Conservation (phyloP, 306 rosid genomes). For the Herpetospermum pedunculosum region DNA sequence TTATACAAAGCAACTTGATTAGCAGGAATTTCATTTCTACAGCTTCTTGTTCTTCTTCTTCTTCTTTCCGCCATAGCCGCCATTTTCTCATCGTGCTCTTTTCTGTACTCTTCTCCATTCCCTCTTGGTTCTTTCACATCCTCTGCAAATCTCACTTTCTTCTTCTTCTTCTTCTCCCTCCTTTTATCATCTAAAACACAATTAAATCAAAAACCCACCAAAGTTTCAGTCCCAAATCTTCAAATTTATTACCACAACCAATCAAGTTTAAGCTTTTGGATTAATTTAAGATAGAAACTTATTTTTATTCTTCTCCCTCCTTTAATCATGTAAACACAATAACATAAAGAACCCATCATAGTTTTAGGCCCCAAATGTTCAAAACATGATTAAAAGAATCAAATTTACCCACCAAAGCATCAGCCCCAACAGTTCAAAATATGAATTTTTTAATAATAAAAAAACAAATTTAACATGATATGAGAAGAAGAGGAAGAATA, state of each 20-base stretch:
- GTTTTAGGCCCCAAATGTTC: no score
- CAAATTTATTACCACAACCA: neutral
- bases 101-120: constrained; percentile 21
- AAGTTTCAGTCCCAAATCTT: neutral
- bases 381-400: no score
- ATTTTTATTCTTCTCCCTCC: no score
- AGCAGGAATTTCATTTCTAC: constrained; percentile 14
- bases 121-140: constrained; percentile 42
- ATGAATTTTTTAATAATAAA: neutral
- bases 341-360: neutral
- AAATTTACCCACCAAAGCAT: neutral
- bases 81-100: constrained; percentile 16
- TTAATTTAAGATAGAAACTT: no score
- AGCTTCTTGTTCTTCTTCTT: constrained; percentile 9
- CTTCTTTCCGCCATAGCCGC: constrained; percentile 3
- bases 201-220: neutral
- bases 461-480: no score
- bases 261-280: no score
- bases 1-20: constrained; percentile 34
- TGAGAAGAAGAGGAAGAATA: no score
- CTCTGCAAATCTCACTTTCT: constrained; percentile 65
- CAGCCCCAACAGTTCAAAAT: neutral
- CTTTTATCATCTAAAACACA: constrained; percentile 3
- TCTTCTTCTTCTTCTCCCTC: constrained; percentile 36
- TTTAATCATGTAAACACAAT: neutral